phyloP scores from a whole-genome alignment of 225 moss, liverwort and hornwort genomes.

The Marchantia paleacea region DNA sequence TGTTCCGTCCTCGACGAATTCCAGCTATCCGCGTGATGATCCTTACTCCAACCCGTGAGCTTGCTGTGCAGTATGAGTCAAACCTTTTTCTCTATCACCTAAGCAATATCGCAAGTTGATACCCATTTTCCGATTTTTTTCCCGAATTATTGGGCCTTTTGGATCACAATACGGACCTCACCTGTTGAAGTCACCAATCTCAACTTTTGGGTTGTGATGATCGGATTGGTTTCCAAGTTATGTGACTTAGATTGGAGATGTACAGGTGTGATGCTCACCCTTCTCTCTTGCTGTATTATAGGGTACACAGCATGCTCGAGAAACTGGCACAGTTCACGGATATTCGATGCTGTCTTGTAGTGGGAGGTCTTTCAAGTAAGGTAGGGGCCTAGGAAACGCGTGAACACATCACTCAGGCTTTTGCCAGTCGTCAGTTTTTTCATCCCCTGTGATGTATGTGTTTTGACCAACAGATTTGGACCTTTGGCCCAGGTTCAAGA shows the following conservation, averaged over 20 bases:
- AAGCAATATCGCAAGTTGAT: too few relatives aligned
- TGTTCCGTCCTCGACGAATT: conserved; percentile 82
- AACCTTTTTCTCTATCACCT: not conserved
- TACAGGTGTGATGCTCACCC: not conserved
- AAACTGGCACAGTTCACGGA: conserved; percentile 95
- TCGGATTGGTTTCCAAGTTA: not conserved
- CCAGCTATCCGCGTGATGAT: conserved; percentile 96
- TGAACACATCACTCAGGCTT: not conserved
- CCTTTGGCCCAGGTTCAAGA: conserved; percentile 72
- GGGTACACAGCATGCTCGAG: conserved; percentile 91
- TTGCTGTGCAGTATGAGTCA: conserved; percentile 86
- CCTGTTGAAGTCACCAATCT: not conserved
- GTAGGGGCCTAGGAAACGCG: conserved; percentile 24
- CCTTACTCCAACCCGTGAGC: conserved; percentile 93
- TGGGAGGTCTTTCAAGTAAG: conserved; percentile 96
- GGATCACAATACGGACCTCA: not conserved
- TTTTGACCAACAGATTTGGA: not conserved
- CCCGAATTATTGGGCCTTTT: too few relatives aligned
- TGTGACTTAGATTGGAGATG: too few relatives aligned
- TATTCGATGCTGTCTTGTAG: conserved; percentile 73
- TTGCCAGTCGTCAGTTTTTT: not conserved
- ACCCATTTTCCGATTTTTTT: too few relatives aligned
- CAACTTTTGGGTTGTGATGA: not conserved
- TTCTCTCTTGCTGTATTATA: conserved; percentile 19
- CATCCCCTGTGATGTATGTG: not conserved